phyloP scores from a whole-genome alignment of 163 green algal genomes.

The Scenedesmus sp. region DNA sequence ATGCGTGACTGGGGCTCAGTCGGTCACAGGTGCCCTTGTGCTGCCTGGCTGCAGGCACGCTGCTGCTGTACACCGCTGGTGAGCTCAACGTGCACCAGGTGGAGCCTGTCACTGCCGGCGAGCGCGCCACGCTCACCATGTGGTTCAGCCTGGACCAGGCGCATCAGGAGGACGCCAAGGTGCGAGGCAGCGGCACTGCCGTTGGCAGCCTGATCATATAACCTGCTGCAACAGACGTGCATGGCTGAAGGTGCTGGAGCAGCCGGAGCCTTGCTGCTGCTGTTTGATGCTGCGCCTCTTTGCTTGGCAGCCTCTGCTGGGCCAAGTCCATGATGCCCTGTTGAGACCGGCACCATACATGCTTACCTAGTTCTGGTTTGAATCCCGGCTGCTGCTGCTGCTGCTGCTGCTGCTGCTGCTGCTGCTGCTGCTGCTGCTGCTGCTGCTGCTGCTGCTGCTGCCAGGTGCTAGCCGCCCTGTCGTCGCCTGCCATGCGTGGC shows the following conservation, averaged over 20 bases:
- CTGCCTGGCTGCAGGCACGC: conserved; percentile 37
- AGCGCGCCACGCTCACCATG: conserved; percentile 53
- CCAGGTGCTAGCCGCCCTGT: background rate
- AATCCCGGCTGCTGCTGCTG: background rate
- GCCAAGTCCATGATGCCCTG: no score
- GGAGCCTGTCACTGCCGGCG: conserved; percentile 35
- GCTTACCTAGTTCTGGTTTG: no score
- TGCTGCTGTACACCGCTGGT: conserved; percentile 58
- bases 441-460: conserved; percentile 5
- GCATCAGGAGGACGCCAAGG: conserved; percentile 38
- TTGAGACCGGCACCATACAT: no score
- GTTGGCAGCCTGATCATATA: background rate
- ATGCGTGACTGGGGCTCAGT: background rate
- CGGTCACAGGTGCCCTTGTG: background rate
- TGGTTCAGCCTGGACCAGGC: conserved; percentile 46
- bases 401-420: background rate
- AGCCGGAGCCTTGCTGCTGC: no score
- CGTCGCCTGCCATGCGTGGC: background rate
- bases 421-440: background rate
- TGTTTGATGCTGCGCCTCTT: no score
- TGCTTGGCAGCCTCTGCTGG: no score
- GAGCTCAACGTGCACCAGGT: conserved; percentile 50
- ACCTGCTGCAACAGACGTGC: no score
- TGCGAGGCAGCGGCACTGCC: background rate
- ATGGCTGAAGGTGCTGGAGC: no score